Evolutionary conservation across 768 basidiomycete species (phyloP).

Genomic region (Leccinum incarnatum): DNA sequence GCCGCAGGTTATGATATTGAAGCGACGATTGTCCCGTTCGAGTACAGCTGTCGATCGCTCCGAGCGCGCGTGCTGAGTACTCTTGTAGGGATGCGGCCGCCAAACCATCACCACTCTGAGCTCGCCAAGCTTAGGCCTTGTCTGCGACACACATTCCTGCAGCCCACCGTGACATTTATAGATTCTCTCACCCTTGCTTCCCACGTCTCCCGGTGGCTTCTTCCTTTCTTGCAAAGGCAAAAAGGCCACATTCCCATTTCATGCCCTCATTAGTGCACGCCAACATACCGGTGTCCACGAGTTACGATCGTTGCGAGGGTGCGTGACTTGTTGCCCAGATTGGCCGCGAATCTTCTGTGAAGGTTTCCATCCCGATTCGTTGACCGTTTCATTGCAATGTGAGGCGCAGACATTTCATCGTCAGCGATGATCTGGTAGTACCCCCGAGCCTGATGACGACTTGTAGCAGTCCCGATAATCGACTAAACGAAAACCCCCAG

Average conservation of each 20-base stretch:
- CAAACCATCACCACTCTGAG: not conserved
- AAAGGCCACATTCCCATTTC: not conserved
- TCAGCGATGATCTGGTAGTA: not conserved
- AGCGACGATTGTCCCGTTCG: no score
- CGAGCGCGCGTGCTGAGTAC: not conserved
- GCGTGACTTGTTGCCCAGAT: not conserved
- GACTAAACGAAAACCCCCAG: not conserved
- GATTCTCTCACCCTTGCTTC: not conserved
- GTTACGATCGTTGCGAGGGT: not conserved
- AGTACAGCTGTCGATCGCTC: not conserved
- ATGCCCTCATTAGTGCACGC: not conserved
- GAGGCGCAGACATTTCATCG: not conserved
- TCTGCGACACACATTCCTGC: not conserved
- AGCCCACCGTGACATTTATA: not conserved
- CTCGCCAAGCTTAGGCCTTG: not conserved
- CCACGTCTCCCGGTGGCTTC: not conserved
- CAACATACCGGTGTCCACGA: not conserved
- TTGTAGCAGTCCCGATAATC: conserved; percentile 14
- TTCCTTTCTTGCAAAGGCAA: not conserved
- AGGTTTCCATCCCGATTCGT: not conserved
- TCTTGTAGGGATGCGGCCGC: not conserved
- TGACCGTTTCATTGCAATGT: not conserved
- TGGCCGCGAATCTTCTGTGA: not conserved
- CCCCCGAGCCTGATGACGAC: not conserved
- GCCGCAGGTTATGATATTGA: not conserved